Conservation (phyloP, 1,139 yeast species). For the Candida albicans region DNA sequence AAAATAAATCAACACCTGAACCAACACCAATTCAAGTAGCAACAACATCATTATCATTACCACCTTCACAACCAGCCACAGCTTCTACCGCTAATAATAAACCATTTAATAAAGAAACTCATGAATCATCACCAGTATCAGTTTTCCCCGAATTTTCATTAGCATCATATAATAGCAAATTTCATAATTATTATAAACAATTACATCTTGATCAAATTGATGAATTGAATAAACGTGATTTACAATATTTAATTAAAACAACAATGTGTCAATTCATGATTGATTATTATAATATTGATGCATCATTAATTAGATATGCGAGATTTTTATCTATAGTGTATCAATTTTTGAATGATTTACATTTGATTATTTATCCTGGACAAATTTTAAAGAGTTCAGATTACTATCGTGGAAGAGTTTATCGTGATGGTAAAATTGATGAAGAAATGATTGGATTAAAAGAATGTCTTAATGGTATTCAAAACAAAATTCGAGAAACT, state of each 20-base stretch:
- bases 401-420: conserved; percentile 6
- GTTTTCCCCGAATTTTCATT: conserved; percentile 1
- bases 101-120: no score
- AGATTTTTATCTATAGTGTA: conserved; percentile 1
- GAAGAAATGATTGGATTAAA: conserved; percentile 7
- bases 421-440: conserved; percentile 7
- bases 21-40: no score
- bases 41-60: not conserved
- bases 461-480: conserved; percentile 6
- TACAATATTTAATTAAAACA: conserved; percentile 6
- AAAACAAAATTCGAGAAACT: not conserved
- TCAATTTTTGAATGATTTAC: conserved; percentile 4
- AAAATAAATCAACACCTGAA: no score
- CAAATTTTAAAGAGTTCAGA: conserved; percentile 5
- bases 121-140: not conserved
- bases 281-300: conserved; percentile 3
- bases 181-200: not conserved
- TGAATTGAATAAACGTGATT: conserved; percentile 3
- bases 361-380: conserved; percentile 2
- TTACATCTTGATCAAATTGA: conserved; percentile 6
- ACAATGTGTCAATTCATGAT: conserved; percentile 6
- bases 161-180: not conserved
- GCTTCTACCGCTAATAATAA: no score
- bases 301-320: conserved; percentile 1
- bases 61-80: not conserved